These are phyloP conservation scores for Colletotrichum kahawae DNA, from an alignment of 2,329 filamentous ascomycete genomes.

Conservation along the genomic window DNA sequence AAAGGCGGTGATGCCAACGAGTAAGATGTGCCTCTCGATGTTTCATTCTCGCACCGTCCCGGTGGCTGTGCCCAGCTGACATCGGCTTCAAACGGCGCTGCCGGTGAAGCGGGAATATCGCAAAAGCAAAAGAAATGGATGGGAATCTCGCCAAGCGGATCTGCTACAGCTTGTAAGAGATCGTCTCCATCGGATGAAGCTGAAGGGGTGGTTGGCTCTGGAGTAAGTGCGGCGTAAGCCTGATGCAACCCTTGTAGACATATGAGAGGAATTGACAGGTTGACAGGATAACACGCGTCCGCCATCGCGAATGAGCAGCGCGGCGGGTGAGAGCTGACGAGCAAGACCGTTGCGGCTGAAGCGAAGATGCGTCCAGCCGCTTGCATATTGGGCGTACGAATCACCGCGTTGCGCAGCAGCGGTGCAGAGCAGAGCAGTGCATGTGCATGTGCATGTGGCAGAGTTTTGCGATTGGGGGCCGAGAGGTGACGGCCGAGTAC, in stretches of 20 bases:
- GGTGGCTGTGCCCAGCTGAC: not conserved
- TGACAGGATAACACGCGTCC: not conserved
- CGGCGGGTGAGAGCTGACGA: not conserved
- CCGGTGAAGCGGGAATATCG: not conserved
- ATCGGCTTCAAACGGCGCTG: not conserved
- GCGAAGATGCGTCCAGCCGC: not conserved
- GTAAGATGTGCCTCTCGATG: not conserved
- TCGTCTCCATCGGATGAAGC: not conserved
- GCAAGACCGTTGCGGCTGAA: conserved; percentile 1
- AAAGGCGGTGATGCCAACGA: not conserved
- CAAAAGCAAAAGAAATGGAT: not conserved
- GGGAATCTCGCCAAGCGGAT: not conserved
- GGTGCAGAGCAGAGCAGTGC: not conserved
- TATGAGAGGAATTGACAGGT: not conserved
- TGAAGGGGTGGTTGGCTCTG: not conserved
- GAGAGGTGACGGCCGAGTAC: not conserved
- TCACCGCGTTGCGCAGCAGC: not conserved
- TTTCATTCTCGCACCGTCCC: not conserved
- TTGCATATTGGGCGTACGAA: not conserved
- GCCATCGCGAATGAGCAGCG: not conserved
- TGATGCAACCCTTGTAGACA: not conserved
- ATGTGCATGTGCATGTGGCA: not conserved
- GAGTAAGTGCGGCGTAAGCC: not conserved
- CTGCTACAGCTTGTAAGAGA: not conserved
- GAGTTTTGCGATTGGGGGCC: not conserved